A percentile compares a stretch with the other conserved stretches of the same genome.
phyloP scores from a whole-genome alignment of 73 alveolate genomes.

The Strombidium stylifer region DNA sequence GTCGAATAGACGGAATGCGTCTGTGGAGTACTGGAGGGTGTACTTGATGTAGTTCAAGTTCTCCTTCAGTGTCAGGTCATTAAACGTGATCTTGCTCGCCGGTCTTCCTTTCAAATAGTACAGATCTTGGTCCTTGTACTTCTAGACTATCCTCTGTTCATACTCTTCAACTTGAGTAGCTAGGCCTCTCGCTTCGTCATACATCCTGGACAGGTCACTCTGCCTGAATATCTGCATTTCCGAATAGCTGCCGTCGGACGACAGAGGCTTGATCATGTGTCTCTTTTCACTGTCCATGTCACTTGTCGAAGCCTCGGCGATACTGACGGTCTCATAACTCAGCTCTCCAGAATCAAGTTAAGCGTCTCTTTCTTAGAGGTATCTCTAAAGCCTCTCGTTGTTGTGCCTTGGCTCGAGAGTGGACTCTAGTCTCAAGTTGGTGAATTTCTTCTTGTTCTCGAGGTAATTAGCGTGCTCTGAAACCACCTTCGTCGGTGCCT shows the following conservation, averaged over 20 bases:
- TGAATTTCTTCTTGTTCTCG: constrained; percentile 14
- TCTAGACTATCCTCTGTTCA: constrained; percentile 16
- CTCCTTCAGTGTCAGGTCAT: constrained; percentile 37
- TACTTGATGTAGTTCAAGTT: constrained; percentile 39
- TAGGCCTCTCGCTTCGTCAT: background rate
- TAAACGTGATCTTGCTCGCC: constrained; percentile 25
- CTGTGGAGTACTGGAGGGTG: constrained; percentile 12
- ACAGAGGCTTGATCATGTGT: too few species aligned
- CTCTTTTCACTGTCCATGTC: too few species aligned
- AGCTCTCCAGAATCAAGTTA: too few species aligned
- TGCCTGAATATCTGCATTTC: constrained; percentile 8
- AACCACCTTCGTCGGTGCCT: background rate
- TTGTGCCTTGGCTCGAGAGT: constrained; percentile 18
- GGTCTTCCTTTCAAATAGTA: constrained; percentile 2
- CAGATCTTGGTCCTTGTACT: constrained; percentile 22
- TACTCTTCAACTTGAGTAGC: constrained; percentile 26
- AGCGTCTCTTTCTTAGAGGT: constrained; percentile 33
- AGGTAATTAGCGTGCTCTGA: background rate
- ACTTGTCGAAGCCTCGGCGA: constrained; percentile 30
- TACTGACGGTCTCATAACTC: constrained; percentile 13
- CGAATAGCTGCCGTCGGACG: background rate
- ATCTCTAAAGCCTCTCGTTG: constrained; percentile 28
- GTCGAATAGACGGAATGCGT: constrained; percentile 22
- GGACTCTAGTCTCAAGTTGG: constrained; percentile 26
- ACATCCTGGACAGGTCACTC: background rate